Evolutionary conservation across 1,284 basidiomycete genomes (phyloP).

Genomic region (Salmacisia buchloeana): DNA sequence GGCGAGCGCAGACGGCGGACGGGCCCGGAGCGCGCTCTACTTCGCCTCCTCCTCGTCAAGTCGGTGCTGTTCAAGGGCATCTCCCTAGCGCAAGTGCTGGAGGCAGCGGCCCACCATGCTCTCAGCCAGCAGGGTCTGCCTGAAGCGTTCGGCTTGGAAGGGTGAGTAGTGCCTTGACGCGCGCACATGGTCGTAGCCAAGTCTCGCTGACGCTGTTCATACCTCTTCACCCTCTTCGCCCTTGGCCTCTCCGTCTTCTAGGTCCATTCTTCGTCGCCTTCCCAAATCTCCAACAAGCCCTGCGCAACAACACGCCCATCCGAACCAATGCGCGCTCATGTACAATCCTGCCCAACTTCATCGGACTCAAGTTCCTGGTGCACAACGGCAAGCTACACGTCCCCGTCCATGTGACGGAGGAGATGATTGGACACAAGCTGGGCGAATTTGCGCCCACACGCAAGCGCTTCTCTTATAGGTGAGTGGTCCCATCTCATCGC

Average conservation of each 20-base stretch:
- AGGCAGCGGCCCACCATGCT: not conserved
- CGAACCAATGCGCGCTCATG: constrained; percentile 82
- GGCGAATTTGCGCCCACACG: constrained; percentile 90
- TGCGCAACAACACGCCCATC: constrained; percentile 77
- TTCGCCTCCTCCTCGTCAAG: no score
- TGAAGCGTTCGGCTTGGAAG: constrained; percentile 41
- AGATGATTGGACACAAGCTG: constrained; percentile 97
- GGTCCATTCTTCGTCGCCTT: constrained; percentile 94
- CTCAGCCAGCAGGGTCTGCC: not conserved
- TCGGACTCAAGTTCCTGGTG: constrained; percentile 78
- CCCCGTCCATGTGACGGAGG: constrained; percentile 80
- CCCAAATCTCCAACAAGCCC: constrained; percentile 77
- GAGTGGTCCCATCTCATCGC: no score
- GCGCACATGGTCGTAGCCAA: not conserved
- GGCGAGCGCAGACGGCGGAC: no score
- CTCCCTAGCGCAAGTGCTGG: no score
- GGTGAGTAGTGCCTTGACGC: constrained; percentile 20
- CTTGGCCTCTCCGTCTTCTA: constrained; percentile 44
- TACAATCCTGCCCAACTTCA: constrained; percentile 89
- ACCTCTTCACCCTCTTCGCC: constrained; percentile 1
- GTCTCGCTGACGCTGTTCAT: not conserved
- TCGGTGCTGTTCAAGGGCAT: no score
- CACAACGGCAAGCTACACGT: constrained; percentile 90
- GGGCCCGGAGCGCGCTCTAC: no score
- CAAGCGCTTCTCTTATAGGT: constrained; percentile 55